Conservation (phyloP, 768 basidiomycete genomes). For the Epithele typhae region DNA sequence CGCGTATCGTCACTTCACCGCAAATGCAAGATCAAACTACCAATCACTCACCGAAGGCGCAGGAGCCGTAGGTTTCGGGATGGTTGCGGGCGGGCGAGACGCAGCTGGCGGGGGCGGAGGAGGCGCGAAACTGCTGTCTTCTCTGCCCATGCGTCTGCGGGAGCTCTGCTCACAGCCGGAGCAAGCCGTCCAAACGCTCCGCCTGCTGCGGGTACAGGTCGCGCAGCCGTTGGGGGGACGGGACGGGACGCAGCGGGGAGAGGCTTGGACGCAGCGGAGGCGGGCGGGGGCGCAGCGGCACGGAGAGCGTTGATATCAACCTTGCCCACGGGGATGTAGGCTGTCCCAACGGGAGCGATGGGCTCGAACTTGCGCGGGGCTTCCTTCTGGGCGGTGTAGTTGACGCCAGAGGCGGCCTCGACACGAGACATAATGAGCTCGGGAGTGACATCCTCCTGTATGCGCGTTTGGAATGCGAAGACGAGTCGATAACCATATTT, state of each 20-base stretch:
- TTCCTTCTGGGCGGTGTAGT: conserved; percentile 83
- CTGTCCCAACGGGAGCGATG: conserved; percentile 77
- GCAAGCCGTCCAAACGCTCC: no score
- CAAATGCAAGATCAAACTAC: no score
- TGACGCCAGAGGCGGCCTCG: conserved; percentile 87
- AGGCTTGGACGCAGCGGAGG: conserved; percentile 22
- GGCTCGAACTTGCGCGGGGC: conserved; percentile 67
- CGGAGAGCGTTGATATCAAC: conserved; percentile 63
- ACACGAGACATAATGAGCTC: conserved; percentile 79
- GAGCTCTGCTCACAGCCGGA: conserved; percentile 12
- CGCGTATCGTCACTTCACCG: no score
- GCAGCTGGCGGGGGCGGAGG: conserved; percentile 30
- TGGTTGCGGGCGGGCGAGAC: conserved; percentile 17
- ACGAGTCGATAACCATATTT: not conserved
- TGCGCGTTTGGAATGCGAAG: not conserved
- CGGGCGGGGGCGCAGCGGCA: conserved; percentile 13
- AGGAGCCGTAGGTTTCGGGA: conserved; percentile 30
- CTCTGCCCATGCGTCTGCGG: conserved; percentile 60
- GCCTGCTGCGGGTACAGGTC: not conserved
- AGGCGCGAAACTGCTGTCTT: conserved; percentile 33
- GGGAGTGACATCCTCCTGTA: conserved; percentile 75
- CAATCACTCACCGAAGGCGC: conserved; percentile 32
- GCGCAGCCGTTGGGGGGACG: conserved; percentile 29
- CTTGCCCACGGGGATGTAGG: conserved; percentile 70
- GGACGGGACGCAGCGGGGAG: conserved; percentile 42